Evolutionary conservation across 129 eudicot genomes (phyloP).

Genomic region (Tagetes patula): DNA sequence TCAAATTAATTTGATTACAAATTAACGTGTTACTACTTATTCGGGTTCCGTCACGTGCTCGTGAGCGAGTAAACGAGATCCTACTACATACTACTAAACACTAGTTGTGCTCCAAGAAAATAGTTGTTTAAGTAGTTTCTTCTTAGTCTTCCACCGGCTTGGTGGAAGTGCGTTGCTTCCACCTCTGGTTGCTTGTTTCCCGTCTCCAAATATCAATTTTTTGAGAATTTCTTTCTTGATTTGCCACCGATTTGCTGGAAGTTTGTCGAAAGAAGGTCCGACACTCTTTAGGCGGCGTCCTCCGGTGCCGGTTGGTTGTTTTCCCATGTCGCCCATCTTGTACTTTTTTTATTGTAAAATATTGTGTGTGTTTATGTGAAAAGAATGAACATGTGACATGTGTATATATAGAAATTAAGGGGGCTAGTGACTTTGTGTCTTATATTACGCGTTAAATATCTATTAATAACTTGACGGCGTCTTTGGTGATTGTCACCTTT

Average conservation of each 20-base stretch:
- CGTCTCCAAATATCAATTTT: constrained; percentile 14
- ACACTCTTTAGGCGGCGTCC: constrained; percentile 8
- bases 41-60: too few relatives aligned
- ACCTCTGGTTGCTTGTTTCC: constrained; percentile 17
- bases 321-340: constrained; percentile 21
- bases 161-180: background rate
- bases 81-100: background rate
- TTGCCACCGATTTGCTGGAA: constrained; percentile 27
- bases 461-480: constrained; percentile 19
- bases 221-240: constrained; percentile 29
- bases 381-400: background rate
- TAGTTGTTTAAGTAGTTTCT: background rate
- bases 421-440: background rate
- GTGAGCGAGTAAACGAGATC: too few relatives aligned
- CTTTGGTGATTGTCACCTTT: constrained; percentile 12
- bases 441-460: constrained; percentile 25
- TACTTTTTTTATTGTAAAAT: background rate
- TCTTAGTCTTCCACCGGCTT: constrained; percentile 24
- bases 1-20: too few relatives aligned
- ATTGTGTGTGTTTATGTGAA: constrained; percentile 7
- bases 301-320: constrained; percentile 23
- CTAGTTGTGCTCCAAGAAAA: too few relatives aligned
- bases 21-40: too few relatives aligned
- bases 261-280: constrained; percentile 24
- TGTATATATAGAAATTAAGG: constrained; percentile 4